Base-by-base conservation (phyloP, 805 yeast genomes). In the Lipomyces kockii region DNA sequence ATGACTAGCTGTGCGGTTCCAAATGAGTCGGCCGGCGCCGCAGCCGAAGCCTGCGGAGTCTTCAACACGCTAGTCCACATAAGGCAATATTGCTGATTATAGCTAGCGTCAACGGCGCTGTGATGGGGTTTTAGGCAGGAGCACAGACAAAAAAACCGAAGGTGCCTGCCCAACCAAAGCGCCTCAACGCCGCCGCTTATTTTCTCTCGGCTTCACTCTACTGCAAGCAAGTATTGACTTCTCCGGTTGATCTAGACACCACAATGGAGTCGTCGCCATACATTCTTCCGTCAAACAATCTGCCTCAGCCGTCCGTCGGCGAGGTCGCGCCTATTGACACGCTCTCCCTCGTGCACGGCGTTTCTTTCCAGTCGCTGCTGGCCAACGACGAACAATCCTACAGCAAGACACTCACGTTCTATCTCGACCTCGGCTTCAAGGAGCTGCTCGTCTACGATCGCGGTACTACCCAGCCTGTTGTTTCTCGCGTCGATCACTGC, bases 321-420 rank as follows among this genome's bases (percentile, higher is more conserved):
- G 22, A 34, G 32, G 34, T 58, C 32, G 56, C 62, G 29, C 39
- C 27, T 29, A 14, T 61, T 14, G 54, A 51, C 54, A 52, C 61
- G 17, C 58, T 67, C 25, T 61, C 72, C 17, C 72, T 86, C 61
- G 84, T 87, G 65, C 87, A 86, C 74, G 90, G 89, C 22, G 81
- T 85, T 27, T 82, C 89, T 27, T 82, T 81, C 74, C 80, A 85
- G 66, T 78, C 83, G 20, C 78, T 86, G 54, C 81, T 81, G 70
- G 91, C 93, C 11, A 80, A 86, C 20, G 82, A 83, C 64, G 75
- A 77, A 32, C 76, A 75, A 17, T 76, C 85, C 49, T 84, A 83
- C 65, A 72, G 79, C 35, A 74, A 81, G 37, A 83, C 92, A 3
- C 77, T 84, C 43, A 74, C 77, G 32, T 91, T 91, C 79, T 91